phyloP scores from a whole-genome alignment of 208 protist genomes.

The Lotmaria passim region DNA sequence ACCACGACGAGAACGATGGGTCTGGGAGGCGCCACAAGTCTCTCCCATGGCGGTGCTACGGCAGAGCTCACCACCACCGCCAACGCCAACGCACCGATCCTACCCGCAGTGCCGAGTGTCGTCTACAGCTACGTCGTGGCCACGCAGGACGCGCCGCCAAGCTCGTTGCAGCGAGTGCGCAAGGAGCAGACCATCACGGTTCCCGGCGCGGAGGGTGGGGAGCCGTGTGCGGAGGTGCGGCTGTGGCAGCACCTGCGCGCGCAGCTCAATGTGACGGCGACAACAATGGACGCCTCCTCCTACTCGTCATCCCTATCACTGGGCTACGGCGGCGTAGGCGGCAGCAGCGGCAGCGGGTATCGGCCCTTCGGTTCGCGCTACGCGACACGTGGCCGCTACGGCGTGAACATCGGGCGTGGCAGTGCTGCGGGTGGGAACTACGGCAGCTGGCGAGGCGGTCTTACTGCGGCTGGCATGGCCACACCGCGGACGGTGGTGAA shows the following conservation, averaged over 20 bases:
- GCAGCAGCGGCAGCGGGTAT: constrained; percentile 13
- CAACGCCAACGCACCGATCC: background rate
- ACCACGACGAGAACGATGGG: constrained; percentile 5
- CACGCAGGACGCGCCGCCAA: constrained; percentile 18
- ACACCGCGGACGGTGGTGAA: constrained; percentile 7
- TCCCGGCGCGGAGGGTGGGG: background rate
- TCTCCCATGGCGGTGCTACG: too few species aligned
- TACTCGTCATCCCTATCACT: background rate
- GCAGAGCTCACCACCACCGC: too few species aligned
- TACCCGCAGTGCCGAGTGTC: constrained; percentile 13
- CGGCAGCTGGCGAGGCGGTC: background rate
- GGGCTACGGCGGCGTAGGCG: background rate
- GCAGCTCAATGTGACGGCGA: constrained; percentile 25
- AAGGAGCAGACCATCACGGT: constrained; percentile 4
- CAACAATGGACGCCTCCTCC: background rate
- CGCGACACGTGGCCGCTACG: constrained; percentile 23
- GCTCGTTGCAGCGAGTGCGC: constrained; percentile 18
- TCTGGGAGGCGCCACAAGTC: background rate
- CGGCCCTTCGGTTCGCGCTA: constrained; percentile 21
- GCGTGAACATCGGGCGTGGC: constrained; percentile 4
- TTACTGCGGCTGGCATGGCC: background rate
- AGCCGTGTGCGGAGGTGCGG: constrained; percentile 25
- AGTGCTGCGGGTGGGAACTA: constrained; percentile 16
- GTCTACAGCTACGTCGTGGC: constrained; percentile 22
- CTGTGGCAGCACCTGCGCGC: constrained; percentile 30